Percentiles rank a stretch among this genome's conserved stretches.
Conservation (phyloP, 768 basidiomycete genomes). For the Tulasnella sp. region DNA sequence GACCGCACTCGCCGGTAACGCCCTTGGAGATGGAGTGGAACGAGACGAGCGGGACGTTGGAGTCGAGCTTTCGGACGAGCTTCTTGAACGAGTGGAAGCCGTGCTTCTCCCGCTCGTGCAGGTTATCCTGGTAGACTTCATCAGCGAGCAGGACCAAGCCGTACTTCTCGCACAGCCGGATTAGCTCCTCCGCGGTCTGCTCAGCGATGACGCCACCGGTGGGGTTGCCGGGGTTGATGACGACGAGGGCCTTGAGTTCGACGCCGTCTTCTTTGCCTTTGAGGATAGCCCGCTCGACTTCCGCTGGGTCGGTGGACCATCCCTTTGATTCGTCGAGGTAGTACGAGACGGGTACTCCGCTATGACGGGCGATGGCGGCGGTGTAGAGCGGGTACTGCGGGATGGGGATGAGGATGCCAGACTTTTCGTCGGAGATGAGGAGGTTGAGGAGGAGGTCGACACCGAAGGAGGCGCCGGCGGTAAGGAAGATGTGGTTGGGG, state of each 20-base stretch:
- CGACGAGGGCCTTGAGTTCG: slow-evolving; percentile 76
- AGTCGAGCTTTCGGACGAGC: slow-evolving; percentile 61
- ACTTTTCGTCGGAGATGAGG: slow-evolving; percentile 63
- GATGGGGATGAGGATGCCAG: slow-evolving; percentile 79
- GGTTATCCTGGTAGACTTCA: slow-evolving; percentile 96
- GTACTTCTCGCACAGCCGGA: slow-evolving; percentile 81
- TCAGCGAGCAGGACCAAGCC: slow-evolving; percentile 88
- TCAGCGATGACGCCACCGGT: slow-evolving; percentile 81
- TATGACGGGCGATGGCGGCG: slow-evolving; percentile 81
- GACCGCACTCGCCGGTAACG: slow-evolving; percentile 91
- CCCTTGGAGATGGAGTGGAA: slow-evolving; percentile 99
- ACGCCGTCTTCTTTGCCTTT: slow-evolving; percentile 61
- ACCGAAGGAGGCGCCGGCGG: slow-evolving; percentile 89
- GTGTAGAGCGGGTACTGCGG: slow-evolving; percentile 99
- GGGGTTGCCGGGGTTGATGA: slow-evolving; percentile 99
- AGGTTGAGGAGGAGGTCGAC: slow-evolving; percentile 83
- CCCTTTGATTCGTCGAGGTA: slow-evolving; percentile 75
- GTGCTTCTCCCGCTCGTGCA: slow-evolving; percentile 63
- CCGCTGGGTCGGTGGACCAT: slow-evolving; percentile 75
- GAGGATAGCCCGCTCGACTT: slow-evolving; percentile 63
- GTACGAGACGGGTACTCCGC: slow-evolving; percentile 81
- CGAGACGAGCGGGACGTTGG: slow-evolving; percentile 79
- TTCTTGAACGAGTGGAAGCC: slow-evolving; percentile 95
- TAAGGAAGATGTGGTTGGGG: slow-evolving; percentile 87
- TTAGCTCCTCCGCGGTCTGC: slow-evolving; percentile 65